Conservation (phyloP, 1,284 basidiomycete genomes). For the Pascua sp. region DNA sequence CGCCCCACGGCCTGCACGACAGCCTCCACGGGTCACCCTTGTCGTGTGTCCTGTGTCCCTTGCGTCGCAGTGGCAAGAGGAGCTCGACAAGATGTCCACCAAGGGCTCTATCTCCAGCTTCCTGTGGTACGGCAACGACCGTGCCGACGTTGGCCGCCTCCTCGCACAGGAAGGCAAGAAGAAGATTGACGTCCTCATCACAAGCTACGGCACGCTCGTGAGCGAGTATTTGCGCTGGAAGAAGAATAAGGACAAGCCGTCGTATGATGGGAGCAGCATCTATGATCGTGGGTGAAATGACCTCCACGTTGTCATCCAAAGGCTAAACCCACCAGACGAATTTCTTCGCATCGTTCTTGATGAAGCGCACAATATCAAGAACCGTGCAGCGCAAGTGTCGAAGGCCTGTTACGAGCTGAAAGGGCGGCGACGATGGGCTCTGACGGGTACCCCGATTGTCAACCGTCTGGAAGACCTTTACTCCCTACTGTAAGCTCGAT, state of each 20-base stretch:
- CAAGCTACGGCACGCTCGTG: constrained; percentile 81
- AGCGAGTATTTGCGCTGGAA: constrained; percentile 71
- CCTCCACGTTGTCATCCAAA: background rate
- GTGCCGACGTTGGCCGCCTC: constrained; percentile 65
- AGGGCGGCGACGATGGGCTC: constrained; percentile 80
- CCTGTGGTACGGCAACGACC: constrained; percentile 83
- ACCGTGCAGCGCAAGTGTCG: constrained; percentile 80
- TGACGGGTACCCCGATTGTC: constrained; percentile 94
- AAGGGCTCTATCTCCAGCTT: constrained; percentile 62
- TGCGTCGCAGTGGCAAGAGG: constrained; percentile 84
- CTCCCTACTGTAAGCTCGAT: constrained; percentile 68
- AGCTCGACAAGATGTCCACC: constrained; percentile 65
- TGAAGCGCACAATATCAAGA: constrained; percentile 95
- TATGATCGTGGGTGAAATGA: constrained; percentile 62
- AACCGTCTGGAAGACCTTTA: constrained; percentile 91
- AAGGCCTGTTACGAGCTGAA: constrained; percentile 83
- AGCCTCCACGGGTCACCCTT: constrained; percentile 63
- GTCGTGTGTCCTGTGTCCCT: constrained; percentile 92
- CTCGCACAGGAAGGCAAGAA: constrained; percentile 56
- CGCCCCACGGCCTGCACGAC: constrained; percentile 21
- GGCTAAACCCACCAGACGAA: constrained; percentile 29
- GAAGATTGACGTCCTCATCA: constrained; percentile 74
- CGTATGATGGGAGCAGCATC: constrained; percentile 53
- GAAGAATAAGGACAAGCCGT: constrained; percentile 54
- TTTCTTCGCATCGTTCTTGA: constrained; percentile 55